Evolutionary conservation across 139 green algal genomes (phyloP), one percentile per base, ranked within the genome.

Genomic region (Micractinium sp.): DNA sequence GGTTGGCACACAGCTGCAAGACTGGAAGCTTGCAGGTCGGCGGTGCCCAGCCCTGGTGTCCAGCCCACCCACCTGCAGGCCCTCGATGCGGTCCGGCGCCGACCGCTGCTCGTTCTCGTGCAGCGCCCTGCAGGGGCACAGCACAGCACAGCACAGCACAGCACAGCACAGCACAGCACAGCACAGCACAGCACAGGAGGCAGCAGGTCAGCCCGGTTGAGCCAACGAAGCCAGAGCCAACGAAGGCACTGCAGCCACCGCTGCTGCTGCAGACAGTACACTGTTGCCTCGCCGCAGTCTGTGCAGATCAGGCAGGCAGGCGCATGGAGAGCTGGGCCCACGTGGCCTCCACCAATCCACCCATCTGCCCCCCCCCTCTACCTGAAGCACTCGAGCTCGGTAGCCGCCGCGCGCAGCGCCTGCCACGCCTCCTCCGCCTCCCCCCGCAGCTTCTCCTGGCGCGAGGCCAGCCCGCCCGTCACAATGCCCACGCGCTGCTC

Each of bases 21-120:
- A 9, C 47, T 16, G 47, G 47, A 9, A 5, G 9, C 47, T 16
- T 29, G 63, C 63, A 73, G 63, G 7, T n/a, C 12, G 63, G 22
- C 14, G 47, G 12, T 29, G 23, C 63, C 22, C 63, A 20, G 20
- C 63, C 63, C 63, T 29, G 2, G 63, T 73, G 20, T 73, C 63
- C 7, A 73, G 22, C 4, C 23, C 14, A 38, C 18, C 31, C 74
- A 47, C 90, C 66, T 90, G 61, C 81, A 95, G 87, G n/a, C 89
- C 81, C 80, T 91, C 82, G 71, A 96, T 88, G 14, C 96, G 90
- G 35, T 93, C 90, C 23, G 95, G 94, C 3, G 92, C 92, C 23
- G 93, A 90, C 19, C 88, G 91, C 75, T 93, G 86, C 93, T 98
- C 96, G 76, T 91, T 91, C 87, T 96, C 93, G 78, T 94, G 90